Evolutionary conservation across 371 early-diverging fungal species (phyloP), one percentile per base, ranked within the genome.

Genomic region (Mucor mucedo): DNA sequence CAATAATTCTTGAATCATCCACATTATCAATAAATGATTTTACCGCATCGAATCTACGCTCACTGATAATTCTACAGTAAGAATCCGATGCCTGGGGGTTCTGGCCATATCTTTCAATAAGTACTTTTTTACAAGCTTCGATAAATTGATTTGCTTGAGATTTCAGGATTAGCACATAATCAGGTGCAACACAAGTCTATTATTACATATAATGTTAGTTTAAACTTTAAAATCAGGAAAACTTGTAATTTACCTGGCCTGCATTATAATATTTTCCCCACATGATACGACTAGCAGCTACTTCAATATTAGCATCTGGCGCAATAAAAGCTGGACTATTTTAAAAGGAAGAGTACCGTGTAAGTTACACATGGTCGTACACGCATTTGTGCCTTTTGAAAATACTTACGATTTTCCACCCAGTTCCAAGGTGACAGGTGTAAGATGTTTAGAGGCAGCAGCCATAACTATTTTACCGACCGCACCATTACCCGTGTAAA

Each of bases 401-500:
- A 16, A 16, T 47, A 48, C 71, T 71, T 72, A 78, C 84, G 78
- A 79, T 75, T 94, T 95, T 47, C 96, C 96, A 50, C 96, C 96
- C 10, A 95, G 82, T 66, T 95, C 96, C 32, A 95, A 78, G 4
- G 91, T 89, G n/a, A 92, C 89, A 39, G 91, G 89, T 0, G 93
- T 88, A 48, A 94, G 73, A 33, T 88, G 79, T 63, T 90, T 87
- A 27, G 90, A 84, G 5, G 95, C 96, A 2, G 93, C 94, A 10
- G 63, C 58, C 83, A 90, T 89, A 29, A 95, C 86, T 28, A 94
- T 78, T 60, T 81, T 87, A 29, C 93, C 98, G 29, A 97, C 91
- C 11, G 55, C 35, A n/a, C 90, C 88, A 71, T 84, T 90, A 52
- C 98, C 97, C 3, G 98, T 98, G 74, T 91, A 98, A 56, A 94